These are phyloP conservation scores for Mucor irregularis DNA, from an alignment of 371 early-diverging fungal genomes.

Conservation along the genomic window DNA sequence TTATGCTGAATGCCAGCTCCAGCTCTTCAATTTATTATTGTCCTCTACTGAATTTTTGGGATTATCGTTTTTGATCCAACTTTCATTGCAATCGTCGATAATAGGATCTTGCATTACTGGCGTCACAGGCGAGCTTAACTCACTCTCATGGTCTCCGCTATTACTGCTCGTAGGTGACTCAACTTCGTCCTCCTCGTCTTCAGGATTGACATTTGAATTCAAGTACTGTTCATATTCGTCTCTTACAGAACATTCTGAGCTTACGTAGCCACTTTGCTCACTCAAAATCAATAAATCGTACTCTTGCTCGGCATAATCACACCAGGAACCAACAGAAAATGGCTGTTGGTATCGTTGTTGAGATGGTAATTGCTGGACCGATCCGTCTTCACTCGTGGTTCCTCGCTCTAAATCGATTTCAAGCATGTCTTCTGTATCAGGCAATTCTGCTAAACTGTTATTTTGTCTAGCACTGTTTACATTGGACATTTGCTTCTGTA, in stretches of 20 bases:
- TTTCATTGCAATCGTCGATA: not conserved
- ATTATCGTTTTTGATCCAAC: not conserved
- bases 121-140: constrained; percentile 8
- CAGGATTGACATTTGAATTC: not conserved
- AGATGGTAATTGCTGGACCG: not conserved
- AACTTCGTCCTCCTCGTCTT: constrained; percentile 3
- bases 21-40: too few species aligned
- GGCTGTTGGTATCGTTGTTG: not conserved
- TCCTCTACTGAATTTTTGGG: too few species aligned
- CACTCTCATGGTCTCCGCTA: constrained; percentile 9
- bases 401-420: not conserved
- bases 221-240: too few species aligned
- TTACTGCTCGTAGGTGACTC: constrained; percentile 1
- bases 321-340: constrained; percentile 14
- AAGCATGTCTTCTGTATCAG: not conserved
- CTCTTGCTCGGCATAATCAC: constrained; percentile 23
- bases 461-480: constrained; percentile 5
- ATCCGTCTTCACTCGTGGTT: not conserved
- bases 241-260: constrained; percentile 2
- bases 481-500: constrained; percentile 19
- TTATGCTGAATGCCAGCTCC: too few species aligned
- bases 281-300: constrained; percentile 15
- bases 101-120: constrained; percentile 9
- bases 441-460: too few species aligned
- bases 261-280: constrained; percentile 7